These are phyloP conservation scores for Pseudogymnoascus destructans DNA, from an alignment of 2,329 filamentous ascomycete species.

Conservation along the genomic window DNA sequence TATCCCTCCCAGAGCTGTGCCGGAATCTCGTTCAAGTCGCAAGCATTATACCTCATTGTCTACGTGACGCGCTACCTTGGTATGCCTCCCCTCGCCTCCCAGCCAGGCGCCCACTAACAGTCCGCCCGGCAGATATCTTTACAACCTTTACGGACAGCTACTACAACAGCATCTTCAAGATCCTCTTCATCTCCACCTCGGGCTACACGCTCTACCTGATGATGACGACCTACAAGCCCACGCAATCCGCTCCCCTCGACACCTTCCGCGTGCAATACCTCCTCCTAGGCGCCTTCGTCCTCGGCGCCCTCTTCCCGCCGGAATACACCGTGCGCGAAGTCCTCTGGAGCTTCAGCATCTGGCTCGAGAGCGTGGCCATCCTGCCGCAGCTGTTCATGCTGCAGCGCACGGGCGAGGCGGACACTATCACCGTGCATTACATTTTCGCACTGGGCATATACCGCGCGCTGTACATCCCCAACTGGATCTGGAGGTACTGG, in stretches of 20 bases:
- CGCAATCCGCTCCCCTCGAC: conserved; percentile 91
- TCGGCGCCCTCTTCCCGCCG: conserved; percentile 76
- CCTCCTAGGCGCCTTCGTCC: conserved; percentile 62
- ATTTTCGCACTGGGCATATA: conserved; percentile 87
- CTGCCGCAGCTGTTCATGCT: conserved; percentile 97
- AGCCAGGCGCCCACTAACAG: neutral
- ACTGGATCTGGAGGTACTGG: conserved; percentile 91
- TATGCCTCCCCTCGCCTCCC: conserved; percentile 28
- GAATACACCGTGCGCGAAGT: conserved; percentile 75
- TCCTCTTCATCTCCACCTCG: conserved; percentile 82
- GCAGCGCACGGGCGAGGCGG: conserved; percentile 91
- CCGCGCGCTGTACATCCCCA: conserved; percentile 90
- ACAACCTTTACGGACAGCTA: conserved; percentile 58
- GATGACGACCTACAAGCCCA: conserved; percentile 94
- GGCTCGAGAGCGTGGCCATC: conserved; percentile 94
- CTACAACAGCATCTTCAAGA: conserved; percentile 93
- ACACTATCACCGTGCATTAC: conserved; percentile 99
- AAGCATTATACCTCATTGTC: conserved; percentile 86
- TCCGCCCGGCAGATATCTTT: conserved; percentile 57
- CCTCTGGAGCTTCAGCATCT: conserved; percentile 95
- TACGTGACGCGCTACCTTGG: conserved; percentile 88
- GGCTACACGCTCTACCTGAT: conserved; percentile 96
- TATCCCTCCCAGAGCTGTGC: conserved; percentile 64
- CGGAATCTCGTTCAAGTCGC: conserved; percentile 97
- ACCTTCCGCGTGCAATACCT: conserved; percentile 97